phyloP scores from a whole-genome alignment of 495 filamentous ascomycete species.

The Tuber brumale region DNA sequence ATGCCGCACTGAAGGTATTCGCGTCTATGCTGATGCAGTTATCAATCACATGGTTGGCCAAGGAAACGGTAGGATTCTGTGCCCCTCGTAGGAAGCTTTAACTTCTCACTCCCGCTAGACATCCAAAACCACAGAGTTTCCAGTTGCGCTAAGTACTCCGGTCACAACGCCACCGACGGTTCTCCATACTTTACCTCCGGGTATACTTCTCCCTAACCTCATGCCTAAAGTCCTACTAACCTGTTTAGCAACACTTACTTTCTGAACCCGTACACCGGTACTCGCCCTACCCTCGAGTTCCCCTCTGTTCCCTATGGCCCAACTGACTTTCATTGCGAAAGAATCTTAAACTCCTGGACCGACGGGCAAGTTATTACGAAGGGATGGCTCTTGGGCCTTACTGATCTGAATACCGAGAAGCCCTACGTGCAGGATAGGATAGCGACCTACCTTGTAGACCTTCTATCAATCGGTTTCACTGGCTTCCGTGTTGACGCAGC shows the following conservation, averaged over 20 bases:
- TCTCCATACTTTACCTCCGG: slow-evolving; percentile 42
- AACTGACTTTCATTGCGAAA: slow-evolving; percentile 43
- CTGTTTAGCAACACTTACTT: slow-evolving; percentile 36
- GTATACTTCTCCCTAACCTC: not conserved
- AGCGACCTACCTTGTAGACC: slow-evolving; percentile 41
- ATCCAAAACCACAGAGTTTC: slow-evolving; percentile 41
- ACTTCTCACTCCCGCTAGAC: slow-evolving; percentile 17
- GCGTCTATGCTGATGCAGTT: slow-evolving; percentile 43
- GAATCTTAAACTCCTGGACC: slow-evolving; percentile 35
- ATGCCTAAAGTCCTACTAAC: not conserved
- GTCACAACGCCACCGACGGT: slow-evolving; percentile 42
- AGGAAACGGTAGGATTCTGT: slow-evolving; percentile 24
- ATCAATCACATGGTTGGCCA: slow-evolving; percentile 42
- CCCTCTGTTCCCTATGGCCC: slow-evolving; percentile 42
- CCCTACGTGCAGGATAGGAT: slow-evolving; percentile 43
- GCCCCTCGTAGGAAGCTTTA: not conserved
- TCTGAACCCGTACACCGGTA: slow-evolving; percentile 40
- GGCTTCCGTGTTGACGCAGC: slow-evolving; percentile 43
- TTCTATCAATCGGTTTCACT: slow-evolving; percentile 41
- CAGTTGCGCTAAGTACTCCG: slow-evolving; percentile 34
- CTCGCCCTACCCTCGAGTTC: slow-evolving; percentile 41
- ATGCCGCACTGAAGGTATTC: slow-evolving; percentile 40
- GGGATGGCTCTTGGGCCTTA: slow-evolving; percentile 41
- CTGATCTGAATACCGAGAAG: slow-evolving; percentile 43
- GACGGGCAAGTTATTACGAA: slow-evolving; percentile 42